Percentiles rank a stretch among this genome's conserved stretches.
Conservation (phyloP, 169 alveolate genomes). For the Cryptosporidium viatorum region DNA sequence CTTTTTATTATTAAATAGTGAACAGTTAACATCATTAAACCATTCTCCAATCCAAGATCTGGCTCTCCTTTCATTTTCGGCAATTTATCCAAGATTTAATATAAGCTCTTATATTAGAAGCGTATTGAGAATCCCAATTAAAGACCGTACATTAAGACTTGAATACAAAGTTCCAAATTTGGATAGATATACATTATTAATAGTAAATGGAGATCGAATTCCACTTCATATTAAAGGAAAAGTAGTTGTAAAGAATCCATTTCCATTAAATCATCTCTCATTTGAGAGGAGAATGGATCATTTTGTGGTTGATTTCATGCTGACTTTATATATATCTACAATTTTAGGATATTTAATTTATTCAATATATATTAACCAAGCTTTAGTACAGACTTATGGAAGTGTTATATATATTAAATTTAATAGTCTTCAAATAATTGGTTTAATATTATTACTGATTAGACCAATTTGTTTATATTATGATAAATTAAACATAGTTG, state of each 20-base stretch:
- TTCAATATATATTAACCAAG: slow-evolving; percentile 13
- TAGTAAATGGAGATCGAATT: slow-evolving; percentile 67
- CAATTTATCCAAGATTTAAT: slow-evolving; percentile 25
- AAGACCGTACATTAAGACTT: not conserved
- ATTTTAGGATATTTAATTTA: slow-evolving; percentile 6
- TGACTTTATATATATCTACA: slow-evolving; percentile 28
- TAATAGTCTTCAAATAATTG: slow-evolving; percentile 17
- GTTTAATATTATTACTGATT: slow-evolving; percentile 6
- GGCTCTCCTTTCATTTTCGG: slow-evolving; percentile 45
- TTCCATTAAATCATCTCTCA: slow-evolving; percentile 57
- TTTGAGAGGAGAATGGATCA: slow-evolving; percentile 70
- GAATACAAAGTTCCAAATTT: slow-evolving; percentile 10
- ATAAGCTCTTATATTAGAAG: slow-evolving; percentile 57
- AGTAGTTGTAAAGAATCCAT: slow-evolving; percentile 28
- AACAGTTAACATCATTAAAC: slow-evolving; percentile 46
- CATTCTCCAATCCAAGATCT: slow-evolving; percentile 69
- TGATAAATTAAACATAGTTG: slow-evolving; percentile 16
- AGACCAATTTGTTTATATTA: slow-evolving; percentile 41
- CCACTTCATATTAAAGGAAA: slow-evolving; percentile 53
- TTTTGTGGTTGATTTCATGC: slow-evolving; percentile 23
- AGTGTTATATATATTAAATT: not conserved
- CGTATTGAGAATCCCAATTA: slow-evolving; percentile 40
- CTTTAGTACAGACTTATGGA: slow-evolving; percentile 21
- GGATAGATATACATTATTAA: slow-evolving; percentile 65
- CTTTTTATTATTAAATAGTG: slow-evolving; percentile 39